phyloP scores from a whole-genome alignment of 176 grass and related monocot species.

The Eragrostis nindensis region DNA sequence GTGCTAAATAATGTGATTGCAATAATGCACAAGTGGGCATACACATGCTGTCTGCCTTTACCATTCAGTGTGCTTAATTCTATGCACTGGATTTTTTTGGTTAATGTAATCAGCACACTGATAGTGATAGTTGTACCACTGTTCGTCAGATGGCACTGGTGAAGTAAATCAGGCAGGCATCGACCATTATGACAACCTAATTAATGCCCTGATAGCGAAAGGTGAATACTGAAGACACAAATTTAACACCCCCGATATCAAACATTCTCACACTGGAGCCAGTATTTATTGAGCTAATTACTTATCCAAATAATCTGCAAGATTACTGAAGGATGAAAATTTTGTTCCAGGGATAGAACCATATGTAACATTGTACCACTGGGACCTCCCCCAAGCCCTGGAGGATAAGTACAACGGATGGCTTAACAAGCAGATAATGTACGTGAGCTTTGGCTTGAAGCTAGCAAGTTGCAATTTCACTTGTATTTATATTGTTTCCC shows the following conservation, averaged over 20 bases:
- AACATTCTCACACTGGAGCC: background rate
- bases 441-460: constrained; percentile 25
- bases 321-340: constrained; percentile 1
- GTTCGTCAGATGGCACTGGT: constrained; percentile 69
- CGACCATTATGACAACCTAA: constrained; percentile 89
- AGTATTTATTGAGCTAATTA: background rate
- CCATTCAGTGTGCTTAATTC: background rate
- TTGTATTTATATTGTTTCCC: background rate
- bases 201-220: constrained; percentile 77
- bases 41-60: too few species aligned
- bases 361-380: constrained; percentile 90
- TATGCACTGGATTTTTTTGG: background rate
- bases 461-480: background rate
- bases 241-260: background rate
- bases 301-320: background rate
- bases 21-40: background rate
- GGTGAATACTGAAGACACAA: constrained; percentile 37
- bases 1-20: background rate
- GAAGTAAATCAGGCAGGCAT: constrained; percentile 84
- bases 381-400: constrained; percentile 91
- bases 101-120: background rate
- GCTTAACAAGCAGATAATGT: constrained; percentile 81
- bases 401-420: constrained; percentile 79
- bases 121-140: background rate
- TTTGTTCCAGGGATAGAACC: constrained; percentile 68